These are phyloP conservation scores for Brettanomyces nanus DNA, from an alignment of 805 yeast genomes.

Conservation along the genomic window DNA sequence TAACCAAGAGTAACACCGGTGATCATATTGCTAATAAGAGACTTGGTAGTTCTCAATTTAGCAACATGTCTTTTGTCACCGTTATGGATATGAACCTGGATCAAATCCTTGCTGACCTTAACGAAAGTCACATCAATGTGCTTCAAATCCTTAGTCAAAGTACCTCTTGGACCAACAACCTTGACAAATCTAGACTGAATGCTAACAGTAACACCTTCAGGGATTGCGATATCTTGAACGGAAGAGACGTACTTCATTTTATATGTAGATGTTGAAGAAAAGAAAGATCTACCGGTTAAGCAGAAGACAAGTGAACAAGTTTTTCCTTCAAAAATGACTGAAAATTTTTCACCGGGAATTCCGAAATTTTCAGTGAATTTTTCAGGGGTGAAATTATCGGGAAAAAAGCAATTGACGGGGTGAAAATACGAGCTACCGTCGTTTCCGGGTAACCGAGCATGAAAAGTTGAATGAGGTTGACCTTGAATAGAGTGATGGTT, in stretches of 20 bases:
- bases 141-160: conserved; percentile 78
- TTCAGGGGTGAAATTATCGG: no score
- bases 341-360: no score
- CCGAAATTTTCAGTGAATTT: no score
- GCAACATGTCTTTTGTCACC: conserved; percentile 99
- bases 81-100: conserved; percentile 91
- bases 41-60: conserved; percentile 96
- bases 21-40: conserved; percentile 87
- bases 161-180: conserved; percentile 98
- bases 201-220: conserved; percentile 87
- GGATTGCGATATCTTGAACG: conserved; percentile 53
- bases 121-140: conserved; percentile 92
- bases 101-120: conserved; percentile 61
- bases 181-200: conserved; percentile 87
- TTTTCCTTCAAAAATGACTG: no score
- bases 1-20: conserved; percentile 99
- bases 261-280: neutral
- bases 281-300: no score
- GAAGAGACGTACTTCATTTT: conserved; percentile 57
- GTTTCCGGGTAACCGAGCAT: no score
- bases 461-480: no score
- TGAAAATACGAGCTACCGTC: no score
- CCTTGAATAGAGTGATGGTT: no score
- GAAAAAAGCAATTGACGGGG: no score
- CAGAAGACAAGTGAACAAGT: no score